phyloP scores from a whole-genome alignment of 805 yeast genomes.

The Sugiyamaella smithiae region DNA sequence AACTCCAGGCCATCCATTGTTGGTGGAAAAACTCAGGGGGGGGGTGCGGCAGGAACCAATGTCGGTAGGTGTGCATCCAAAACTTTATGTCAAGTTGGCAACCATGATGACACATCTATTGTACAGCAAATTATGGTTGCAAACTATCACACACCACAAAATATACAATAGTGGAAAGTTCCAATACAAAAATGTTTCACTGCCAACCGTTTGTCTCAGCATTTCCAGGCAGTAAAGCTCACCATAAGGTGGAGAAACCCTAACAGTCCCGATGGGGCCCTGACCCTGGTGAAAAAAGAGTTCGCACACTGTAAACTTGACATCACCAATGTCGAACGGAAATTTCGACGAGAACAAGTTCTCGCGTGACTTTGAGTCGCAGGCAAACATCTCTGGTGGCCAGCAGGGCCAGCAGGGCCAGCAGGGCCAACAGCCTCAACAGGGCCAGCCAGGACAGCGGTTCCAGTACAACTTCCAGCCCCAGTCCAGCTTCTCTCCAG shows the following conservation, averaged over 20 bases:
- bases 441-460: slow-evolving; percentile 48
- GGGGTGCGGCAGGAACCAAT: slow-evolving; percentile 1
- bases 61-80: too few species aligned
- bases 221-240: too few species aligned
- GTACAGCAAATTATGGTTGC: too few species aligned
- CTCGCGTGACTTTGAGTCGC: slow-evolving; percentile 15
- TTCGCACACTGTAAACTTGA: not conserved
- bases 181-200: too few species aligned
- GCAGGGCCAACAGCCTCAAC: slow-evolving; percentile 33
- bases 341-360: slow-evolving; percentile 17
- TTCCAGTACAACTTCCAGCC: slow-evolving; percentile 34
- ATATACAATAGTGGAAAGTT: too few species aligned
- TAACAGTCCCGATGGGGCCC: too few species aligned
- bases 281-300: not conserved
- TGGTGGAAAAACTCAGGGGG: not conserved
- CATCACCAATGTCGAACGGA: slow-evolving; percentile 6
- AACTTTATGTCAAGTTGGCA: too few species aligned
- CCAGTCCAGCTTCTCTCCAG: slow-evolving; percentile 26
- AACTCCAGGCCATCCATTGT: not conserved
- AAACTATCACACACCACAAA: too few species aligned
- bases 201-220: too few species aligned
- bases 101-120: too few species aligned
- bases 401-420: slow-evolving; percentile 30
- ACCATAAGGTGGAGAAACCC: too few species aligned
- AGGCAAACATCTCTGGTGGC: slow-evolving; percentile 28